Base-by-base conservation (phyloP, 495 filamentous ascomycete genomes). In the Penicillium cataractarum region DNA sequence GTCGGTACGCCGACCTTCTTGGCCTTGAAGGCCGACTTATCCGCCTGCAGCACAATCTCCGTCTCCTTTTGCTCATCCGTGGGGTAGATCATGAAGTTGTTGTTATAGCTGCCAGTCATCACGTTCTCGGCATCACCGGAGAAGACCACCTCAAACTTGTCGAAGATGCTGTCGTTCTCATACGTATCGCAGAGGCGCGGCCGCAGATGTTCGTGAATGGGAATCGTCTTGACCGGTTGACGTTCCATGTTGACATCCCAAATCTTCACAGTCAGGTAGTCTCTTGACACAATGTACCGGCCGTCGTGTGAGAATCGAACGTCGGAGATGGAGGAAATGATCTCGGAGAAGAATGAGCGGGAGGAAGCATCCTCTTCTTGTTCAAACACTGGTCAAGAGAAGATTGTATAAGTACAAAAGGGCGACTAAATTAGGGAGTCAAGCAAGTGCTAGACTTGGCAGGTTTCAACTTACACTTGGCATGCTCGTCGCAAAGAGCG, bases 1-100 rank as follows among this genome's bases (percentile, higher is more conserved):
- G 96, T 98, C 27, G 95, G 95, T 32, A 99, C 90, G 56, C 95
- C 95, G 61, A 99, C 93, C 81, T 98, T 99, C 88, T 99, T 99
- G 21, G 96, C 96, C 80, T 99, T 99, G 84, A 99, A 99, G 17
- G 95, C 95, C 37, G 92, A 96, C 79, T 99, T 99, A 76, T 99
- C 95, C 22, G 95, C 95, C 78, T 99, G 95, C 60, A 99, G 78
- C 49, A 99, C 95, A 48, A 99, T 92, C 78, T 99, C 95, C 6
- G 94, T 93, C 71, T 99, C 96, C 78, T 94, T 93, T 63, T 92
- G 89, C 6, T 92, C 91, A 67, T 97, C 93, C 33, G 93, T 95
- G 1, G 95, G 95, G 77, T 99, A 99, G 68, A 99, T 99, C 95
- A 99, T 99, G 83, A 99, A 99, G 80, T 99, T 99, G 80, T 99